These are phyloP conservation scores for Gyrodon lividus DNA, from an alignment of 768 basidiomycete species.

Conservation along the genomic window DNA sequence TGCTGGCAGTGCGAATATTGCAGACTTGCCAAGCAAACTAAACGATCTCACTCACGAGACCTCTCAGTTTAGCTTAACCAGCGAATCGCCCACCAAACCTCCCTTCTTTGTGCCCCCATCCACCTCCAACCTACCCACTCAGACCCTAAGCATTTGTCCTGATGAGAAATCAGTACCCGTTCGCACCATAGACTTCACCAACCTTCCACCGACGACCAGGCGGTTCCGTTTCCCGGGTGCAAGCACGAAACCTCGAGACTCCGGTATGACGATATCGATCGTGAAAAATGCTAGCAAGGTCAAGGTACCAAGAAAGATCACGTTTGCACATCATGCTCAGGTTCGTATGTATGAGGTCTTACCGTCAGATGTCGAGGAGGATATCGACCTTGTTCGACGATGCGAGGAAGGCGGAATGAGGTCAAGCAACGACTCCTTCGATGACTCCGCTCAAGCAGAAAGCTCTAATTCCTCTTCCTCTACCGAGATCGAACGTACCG, in stretches of 20 bases:
- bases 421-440: not conserved
- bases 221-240: conserved; percentile 12
- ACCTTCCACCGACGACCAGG: conserved; percentile 10
- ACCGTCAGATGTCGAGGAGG: conserved; percentile 2
- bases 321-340: conserved; percentile 22
- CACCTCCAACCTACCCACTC: not conserved
- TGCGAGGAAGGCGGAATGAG: not conserved
- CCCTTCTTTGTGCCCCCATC: not conserved
- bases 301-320: conserved; percentile 27
- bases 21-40: not conserved
- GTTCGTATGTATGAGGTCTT: conserved; percentile 19
- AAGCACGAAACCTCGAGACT: not conserved
- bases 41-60: not conserved
- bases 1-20: not conserved
- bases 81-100: not conserved
- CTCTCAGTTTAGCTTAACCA: not conserved
- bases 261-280: conserved; percentile 1
- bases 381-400: not conserved
- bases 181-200: conserved; percentile 31
- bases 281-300: conserved; percentile 8
- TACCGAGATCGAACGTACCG: not conserved
- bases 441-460: not conserved
- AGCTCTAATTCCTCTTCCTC: not conserved
- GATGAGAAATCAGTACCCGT: conserved; percentile 1
- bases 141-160: not conserved